These are phyloP conservation scores for Penicillium maclennaniae DNA, from an alignment of 495 filamentous ascomycete genomes.

Conservation along the genomic window DNA sequence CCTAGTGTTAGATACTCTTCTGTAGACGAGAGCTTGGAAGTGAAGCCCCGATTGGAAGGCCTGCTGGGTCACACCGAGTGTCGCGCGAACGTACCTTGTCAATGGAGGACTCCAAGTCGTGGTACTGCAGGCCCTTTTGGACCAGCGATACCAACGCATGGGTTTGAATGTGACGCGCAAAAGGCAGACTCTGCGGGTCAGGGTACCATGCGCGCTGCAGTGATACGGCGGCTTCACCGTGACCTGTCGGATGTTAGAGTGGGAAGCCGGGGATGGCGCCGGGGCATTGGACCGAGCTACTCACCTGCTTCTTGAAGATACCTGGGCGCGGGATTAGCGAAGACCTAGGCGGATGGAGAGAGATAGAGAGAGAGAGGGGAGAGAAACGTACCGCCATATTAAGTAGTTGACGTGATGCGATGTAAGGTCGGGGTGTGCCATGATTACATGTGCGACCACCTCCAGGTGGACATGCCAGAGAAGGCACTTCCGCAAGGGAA, in stretches of 20 bases:
- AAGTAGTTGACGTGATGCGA: conserved; percentile 97
- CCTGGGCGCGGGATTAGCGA: conserved; percentile 40
- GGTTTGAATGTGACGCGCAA: conserved; percentile 69
- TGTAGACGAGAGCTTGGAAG: background rate
- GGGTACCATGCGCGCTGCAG: conserved; percentile 78
- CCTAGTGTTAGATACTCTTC: conserved; percentile 1
- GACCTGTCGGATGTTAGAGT: conserved; percentile 36
- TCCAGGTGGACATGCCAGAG: conserved; percentile 41
- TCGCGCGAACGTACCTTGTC: conserved; percentile 52
- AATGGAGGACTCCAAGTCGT: conserved; percentile 61
- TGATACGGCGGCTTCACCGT: conserved; percentile 69
- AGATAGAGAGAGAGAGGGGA: too few relatives aligned
- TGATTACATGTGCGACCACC: conserved; percentile 45
- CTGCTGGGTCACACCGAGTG: background rate
- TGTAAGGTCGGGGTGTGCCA: conserved; percentile 59
- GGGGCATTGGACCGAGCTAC: conserved; percentile 31
- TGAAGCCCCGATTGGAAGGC: background rate
- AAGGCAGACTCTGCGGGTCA: conserved; percentile 69
- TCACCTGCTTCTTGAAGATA: conserved; percentile 88
- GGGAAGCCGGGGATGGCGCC: background rate
- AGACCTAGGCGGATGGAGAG: background rate
- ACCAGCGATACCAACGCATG: conserved; percentile 72
- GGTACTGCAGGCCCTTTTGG: conserved; percentile 73
- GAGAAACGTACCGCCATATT: conserved; percentile 84
- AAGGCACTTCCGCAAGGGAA: conserved; percentile 20